A percentile compares a stretch with the other conserved stretches of the same genome.
These are phyloP conservation scores for Megacollybia marginata DNA, from an alignment of 768 basidiomycete genomes.

Conservation along the genomic window DNA sequence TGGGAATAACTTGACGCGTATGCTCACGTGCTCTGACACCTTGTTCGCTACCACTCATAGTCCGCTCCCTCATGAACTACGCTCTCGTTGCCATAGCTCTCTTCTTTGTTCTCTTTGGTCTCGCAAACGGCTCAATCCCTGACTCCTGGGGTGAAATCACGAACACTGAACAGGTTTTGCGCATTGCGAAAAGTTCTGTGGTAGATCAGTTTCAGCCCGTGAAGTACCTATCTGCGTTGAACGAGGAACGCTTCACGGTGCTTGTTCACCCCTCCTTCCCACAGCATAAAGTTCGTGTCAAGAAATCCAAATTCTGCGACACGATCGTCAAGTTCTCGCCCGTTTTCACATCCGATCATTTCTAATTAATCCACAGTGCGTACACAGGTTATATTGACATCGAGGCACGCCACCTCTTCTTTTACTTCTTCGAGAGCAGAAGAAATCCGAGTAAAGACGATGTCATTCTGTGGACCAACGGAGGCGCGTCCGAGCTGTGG, in stretches of 20 bases:
- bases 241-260: background rate
- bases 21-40: too few relatives aligned
- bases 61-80: too few relatives aligned
- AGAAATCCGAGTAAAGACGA: conserved; percentile 30
- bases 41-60: too few relatives aligned
- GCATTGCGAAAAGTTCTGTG: too few relatives aligned
- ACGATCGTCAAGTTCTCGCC: background rate
- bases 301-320: background rate
- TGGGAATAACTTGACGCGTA: too few relatives aligned
- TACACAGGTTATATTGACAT: conserved; percentile 36
- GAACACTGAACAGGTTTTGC: too few relatives aligned
- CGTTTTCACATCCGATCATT: background rate
- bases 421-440: conserved; percentile 48
- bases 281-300: background rate
- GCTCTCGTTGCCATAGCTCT: too few relatives aligned
- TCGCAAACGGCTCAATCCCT: too few relatives aligned
- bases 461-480: conserved; percentile 36
- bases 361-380: conserved; percentile 10
- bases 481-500: conserved; percentile 19
- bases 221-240: background rate
- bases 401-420: conserved; percentile 30
- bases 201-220: background rate
- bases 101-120: too few relatives aligned
- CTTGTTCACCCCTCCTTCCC: background rate
- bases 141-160: too few relatives aligned